A percentile compares a stretch with the other conserved stretches of the same genome.
Evolutionary conservation across 2,329 filamentous ascomycete species (phyloP).

Genomic region (Taxawa tesnikishii): DNA sequence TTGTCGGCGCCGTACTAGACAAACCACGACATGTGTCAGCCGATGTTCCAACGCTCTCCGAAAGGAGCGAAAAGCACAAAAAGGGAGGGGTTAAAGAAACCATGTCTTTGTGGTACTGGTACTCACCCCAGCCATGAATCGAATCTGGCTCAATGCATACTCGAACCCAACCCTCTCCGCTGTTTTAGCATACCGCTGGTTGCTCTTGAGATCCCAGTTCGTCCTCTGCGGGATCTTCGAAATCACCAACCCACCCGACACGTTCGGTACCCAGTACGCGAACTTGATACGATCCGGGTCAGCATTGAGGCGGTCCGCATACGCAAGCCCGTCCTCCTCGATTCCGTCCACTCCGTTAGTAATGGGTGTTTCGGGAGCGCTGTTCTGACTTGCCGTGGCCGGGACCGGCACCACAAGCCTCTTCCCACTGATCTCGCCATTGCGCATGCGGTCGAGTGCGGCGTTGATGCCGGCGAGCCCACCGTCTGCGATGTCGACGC

Average conservation of each 20-base stretch:
- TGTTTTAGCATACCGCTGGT: constrained; percentile 36
- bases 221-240: constrained; percentile 40
- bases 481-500: constrained; percentile 51
- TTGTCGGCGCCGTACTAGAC: constrained; percentile 24
- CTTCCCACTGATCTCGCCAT: constrained; percentile 54
- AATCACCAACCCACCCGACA: constrained; percentile 41
- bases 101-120: too few relatives aligned
- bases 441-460: constrained; percentile 53
- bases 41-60: too few relatives aligned
- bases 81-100: not conserved
- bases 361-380: not conserved
- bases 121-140: constrained; percentile 36
- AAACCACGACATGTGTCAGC: constrained; percentile 8
- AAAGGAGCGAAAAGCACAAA: too few relatives aligned
- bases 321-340: constrained; percentile 15
- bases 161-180: constrained; percentile 39
- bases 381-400: not conserved
- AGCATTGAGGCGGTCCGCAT: constrained; percentile 27
- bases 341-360: not conserved
- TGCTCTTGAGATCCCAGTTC: constrained; percentile 36
- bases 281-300: constrained; percentile 33
- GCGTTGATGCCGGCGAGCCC: constrained; percentile 56
- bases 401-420: constrained; percentile 47
- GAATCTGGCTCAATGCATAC: constrained; percentile 39
- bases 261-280: constrained; percentile 43